Conservation (phyloP, 2,329 filamentous ascomycete genomes). For the Sordariomycetes sp. region DNA sequence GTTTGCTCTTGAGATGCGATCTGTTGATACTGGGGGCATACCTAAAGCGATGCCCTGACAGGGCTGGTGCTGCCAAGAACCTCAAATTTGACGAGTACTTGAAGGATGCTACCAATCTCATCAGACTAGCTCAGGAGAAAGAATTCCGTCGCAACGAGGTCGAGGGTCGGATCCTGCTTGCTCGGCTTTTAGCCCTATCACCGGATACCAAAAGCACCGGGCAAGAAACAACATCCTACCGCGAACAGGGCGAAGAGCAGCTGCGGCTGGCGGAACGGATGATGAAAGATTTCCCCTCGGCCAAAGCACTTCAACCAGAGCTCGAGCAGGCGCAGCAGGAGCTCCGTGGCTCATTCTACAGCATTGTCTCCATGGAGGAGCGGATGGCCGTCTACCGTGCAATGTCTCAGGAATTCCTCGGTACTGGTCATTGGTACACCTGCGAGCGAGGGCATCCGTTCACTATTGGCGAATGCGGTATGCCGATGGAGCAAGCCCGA, state of each 20-base stretch:
- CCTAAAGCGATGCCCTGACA: slow-evolving; percentile 4
- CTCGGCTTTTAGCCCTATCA: too few species aligned
- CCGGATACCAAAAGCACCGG: too few species aligned
- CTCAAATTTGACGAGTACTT: slow-evolving; percentile 21
- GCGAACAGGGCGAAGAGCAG: too few species aligned
- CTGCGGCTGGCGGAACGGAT: too few species aligned
- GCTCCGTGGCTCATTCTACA: too few species aligned
- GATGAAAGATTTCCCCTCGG: too few species aligned
- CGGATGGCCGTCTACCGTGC: slow-evolving; percentile 39
- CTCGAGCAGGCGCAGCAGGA: too few species aligned
- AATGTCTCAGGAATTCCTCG: slow-evolving; percentile 11
- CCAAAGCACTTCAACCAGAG: too few species aligned
- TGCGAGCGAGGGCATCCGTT: slow-evolving; percentile 37
- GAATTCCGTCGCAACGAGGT: slow-evolving; percentile 31
- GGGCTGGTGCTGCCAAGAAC: slow-evolving; percentile 5
- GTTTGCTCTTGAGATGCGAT: slow-evolving; percentile 39
- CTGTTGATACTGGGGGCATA: slow-evolving; percentile 26
- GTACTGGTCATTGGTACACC: slow-evolving; percentile 1
- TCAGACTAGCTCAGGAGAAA: slow-evolving; percentile 22
- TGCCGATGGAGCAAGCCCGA: slow-evolving; percentile 49
- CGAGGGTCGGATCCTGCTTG: too few species aligned
- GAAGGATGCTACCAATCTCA: slow-evolving; percentile 28
- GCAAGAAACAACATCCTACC: too few species aligned
- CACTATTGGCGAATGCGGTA: slow-evolving; percentile 56
- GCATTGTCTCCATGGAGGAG: too few species aligned